These are phyloP conservation scores for Agaricales sp. DNA, from an alignment of 1,284 basidiomycete species.

Conservation along the genomic window DNA sequence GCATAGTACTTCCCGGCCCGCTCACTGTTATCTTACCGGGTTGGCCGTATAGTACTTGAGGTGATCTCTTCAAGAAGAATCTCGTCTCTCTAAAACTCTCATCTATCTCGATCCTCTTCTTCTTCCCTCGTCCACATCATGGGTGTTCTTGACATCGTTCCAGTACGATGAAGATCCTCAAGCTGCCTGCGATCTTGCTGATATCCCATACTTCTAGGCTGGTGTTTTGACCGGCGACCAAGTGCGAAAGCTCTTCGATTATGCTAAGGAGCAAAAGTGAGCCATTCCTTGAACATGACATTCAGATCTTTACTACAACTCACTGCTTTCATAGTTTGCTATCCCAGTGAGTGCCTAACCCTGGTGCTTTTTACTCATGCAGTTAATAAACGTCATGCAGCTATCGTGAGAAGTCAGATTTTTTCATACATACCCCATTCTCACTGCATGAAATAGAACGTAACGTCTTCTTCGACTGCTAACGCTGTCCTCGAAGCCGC, in stretches of 20 bases:
- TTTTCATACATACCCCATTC: slow-evolving; percentile 9
- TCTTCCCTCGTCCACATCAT: slow-evolving; percentile 26
- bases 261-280: slow-evolving; percentile 76
- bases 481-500: slow-evolving; percentile 87
- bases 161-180: slow-evolving; percentile 30
- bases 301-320: slow-evolving; percentile 1
- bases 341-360: slow-evolving; percentile 62
- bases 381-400: slow-evolving; percentile 22
- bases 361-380: background rate
- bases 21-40: background rate
- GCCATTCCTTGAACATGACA: too few species aligned
- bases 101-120: background rate
- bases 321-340: slow-evolving; percentile 49
- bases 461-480: slow-evolving; percentile 80
- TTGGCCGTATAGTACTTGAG: background rate
- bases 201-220: slow-evolving; percentile 33
- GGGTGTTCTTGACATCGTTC: slow-evolving; percentile 66
- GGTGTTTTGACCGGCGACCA: slow-evolving; percentile 86
- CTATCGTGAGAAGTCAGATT: slow-evolving; percentile 47
- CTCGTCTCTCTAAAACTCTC: background rate
- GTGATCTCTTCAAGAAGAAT: background rate
- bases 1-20: background rate
- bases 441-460: slow-evolving; percentile 42
- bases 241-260: slow-evolving; percentile 81
- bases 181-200: background rate